Conservation (phyloP, 2,329 filamentous ascomycete species). For the Teratosphaeria epicoccoides region DNA sequence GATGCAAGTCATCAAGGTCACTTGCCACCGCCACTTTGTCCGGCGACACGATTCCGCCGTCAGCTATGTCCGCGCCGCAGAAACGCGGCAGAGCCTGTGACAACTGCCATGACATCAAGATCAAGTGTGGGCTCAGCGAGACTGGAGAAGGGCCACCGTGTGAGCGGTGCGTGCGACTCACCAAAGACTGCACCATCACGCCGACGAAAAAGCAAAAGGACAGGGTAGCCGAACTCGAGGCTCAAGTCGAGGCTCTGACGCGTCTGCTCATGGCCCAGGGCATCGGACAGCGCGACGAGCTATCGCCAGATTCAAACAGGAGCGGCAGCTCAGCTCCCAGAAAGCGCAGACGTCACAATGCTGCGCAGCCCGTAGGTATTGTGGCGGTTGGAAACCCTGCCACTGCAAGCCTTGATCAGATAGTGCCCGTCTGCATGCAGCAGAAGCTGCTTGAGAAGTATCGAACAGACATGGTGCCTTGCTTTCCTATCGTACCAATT, state of each 20-base stretch:
- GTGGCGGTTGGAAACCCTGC: neutral
- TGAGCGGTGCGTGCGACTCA: constrained; percentile 18
- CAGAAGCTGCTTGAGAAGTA: constrained; percentile 12
- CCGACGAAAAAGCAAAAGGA: constrained; percentile 17
- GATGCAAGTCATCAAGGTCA: too few species aligned
- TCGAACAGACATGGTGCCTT: constrained; percentile 9
- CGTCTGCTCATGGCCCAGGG: constrained; percentile 15
- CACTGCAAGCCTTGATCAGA: constrained; percentile 9
- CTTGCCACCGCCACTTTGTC: too few species aligned
- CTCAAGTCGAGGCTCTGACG: constrained; percentile 20
- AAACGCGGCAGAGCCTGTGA: constrained; percentile 17
- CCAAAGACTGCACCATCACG: constrained; percentile 18
- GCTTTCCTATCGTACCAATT: constrained; percentile 3
- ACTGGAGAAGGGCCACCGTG: constrained; percentile 15
- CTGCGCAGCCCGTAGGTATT: neutral
- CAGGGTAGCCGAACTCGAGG: constrained; percentile 20
- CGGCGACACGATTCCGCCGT: too few species aligned
- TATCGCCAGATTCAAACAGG: too few species aligned
- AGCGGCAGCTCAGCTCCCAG: too few species aligned
- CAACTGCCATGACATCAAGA: constrained; percentile 18
- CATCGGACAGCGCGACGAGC: constrained; percentile 3
- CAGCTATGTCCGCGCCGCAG: too few species aligned
- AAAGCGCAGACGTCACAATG: constrained; percentile 7
- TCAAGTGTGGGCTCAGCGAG: constrained; percentile 19
- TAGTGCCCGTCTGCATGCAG: constrained; percentile 12